Conservation (phyloP, 495 filamentous ascomycete genomes). For the Amphirosellinia nigrospora region DNA sequence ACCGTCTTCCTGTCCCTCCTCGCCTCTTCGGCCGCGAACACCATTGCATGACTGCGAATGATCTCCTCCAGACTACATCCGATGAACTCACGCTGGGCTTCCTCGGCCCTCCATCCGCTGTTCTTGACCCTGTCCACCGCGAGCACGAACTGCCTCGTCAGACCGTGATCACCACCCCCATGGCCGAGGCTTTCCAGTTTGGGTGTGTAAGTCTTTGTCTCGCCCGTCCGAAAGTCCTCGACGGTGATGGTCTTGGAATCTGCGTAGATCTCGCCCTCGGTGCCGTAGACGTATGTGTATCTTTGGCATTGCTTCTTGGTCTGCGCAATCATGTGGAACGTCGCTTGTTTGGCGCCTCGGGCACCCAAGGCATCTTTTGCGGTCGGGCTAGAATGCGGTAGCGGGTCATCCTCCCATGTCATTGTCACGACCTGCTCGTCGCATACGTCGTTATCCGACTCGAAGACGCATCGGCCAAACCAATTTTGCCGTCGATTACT, state of each 20-base stretch:
- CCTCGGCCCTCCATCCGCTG: slow-evolving; percentile 65
- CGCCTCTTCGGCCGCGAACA: slow-evolving; percentile 93
- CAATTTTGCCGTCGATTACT: slow-evolving; percentile 70
- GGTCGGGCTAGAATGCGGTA: slow-evolving; percentile 23
- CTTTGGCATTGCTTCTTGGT: slow-evolving; percentile 87
- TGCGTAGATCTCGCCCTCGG: slow-evolving; percentile 82
- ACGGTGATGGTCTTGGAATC: slow-evolving; percentile 70
- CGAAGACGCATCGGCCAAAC: slow-evolving; percentile 95
- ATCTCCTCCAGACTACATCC: slow-evolving; percentile 85
- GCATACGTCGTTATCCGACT: slow-evolving; percentile 87
- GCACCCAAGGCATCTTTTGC: slow-evolving; percentile 36
- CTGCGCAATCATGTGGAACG: slow-evolving; percentile 91
- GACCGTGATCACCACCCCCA: slow-evolving; percentile 87
- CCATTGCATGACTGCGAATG: slow-evolving; percentile 87
- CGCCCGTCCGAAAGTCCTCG: slow-evolving; percentile 65
- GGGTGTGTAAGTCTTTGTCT: slow-evolving; percentile 59
- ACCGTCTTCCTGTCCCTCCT: slow-evolving; percentile 71
- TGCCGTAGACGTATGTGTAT: slow-evolving; percentile 82
- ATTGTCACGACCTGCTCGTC: slow-evolving; percentile 91
- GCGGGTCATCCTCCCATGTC: slow-evolving; percentile 75
- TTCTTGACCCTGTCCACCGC: slow-evolving; percentile 84
- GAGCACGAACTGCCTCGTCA: slow-evolving; percentile 77
- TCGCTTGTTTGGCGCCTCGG: slow-evolving; percentile 79
- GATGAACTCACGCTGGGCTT: slow-evolving; percentile 76
- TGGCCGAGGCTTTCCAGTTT: slow-evolving; percentile 64